A percentile compares a stretch with the other conserved stretches of the same genome.
Conservation (phyloP, 2,329 filamentous ascomycete genomes). For the Zymoseptoria passerinii region DNA sequence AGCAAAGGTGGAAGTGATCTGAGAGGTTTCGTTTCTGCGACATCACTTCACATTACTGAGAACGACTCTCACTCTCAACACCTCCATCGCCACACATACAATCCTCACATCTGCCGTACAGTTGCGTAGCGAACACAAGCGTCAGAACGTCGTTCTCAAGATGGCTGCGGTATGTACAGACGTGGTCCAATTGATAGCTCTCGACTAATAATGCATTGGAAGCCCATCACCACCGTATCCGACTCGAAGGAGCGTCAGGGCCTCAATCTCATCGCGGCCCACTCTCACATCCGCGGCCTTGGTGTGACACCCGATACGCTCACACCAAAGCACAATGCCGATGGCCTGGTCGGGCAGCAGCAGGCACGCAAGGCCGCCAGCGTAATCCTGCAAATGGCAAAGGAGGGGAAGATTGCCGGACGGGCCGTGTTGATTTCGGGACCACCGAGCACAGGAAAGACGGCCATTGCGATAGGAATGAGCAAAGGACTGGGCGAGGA, state of each 20-base stretch:
- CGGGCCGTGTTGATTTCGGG: constrained; percentile 90
- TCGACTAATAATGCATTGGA: not conserved
- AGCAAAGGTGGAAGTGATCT: not conserved
- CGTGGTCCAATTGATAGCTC: not conserved
- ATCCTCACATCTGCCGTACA: not conserved
- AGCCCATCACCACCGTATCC: constrained; percentile 73
- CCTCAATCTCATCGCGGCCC: constrained; percentile 93
- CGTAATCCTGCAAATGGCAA: constrained; percentile 96
- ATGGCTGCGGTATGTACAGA: not conserved
- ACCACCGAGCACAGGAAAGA: constrained; percentile 95
- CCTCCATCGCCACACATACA: not conserved
- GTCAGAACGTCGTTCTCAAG: not conserved
- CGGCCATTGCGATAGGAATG: constrained; percentile 98
- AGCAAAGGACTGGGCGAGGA: constrained; percentile 84
- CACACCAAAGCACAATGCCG: constrained; percentile 74
- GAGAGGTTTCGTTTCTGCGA: not conserved
- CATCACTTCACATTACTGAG: not conserved
- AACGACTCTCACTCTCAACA: not conserved
- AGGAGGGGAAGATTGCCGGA: constrained; percentile 96
- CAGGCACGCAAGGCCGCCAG: constrained; percentile 95
- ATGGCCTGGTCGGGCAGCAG: constrained; percentile 91
- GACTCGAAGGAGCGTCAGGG: constrained; percentile 94
- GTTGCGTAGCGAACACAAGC: not conserved
- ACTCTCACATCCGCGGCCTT: constrained; percentile 94
- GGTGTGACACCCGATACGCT: constrained; percentile 88